phyloP scores from a whole-genome alignment of 2,329 filamentous ascomycete genomes.

The Neofusicoccum ribis region DNA sequence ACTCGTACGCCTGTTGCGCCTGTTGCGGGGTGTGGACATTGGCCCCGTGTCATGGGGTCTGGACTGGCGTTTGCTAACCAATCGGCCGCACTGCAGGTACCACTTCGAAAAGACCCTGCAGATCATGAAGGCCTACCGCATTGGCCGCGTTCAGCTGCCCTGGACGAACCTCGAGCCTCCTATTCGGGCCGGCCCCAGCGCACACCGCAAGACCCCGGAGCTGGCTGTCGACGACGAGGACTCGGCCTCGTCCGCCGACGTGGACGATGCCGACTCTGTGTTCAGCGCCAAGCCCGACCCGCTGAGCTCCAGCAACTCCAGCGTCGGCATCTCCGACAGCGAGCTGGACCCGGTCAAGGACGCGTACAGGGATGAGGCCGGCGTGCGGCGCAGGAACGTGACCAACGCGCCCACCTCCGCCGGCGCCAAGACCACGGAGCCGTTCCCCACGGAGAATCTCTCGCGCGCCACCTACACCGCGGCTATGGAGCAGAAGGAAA shows the following conservation, averaged over 20 bases:
- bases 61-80: not conserved
- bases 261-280: not conserved
- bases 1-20: not conserved
- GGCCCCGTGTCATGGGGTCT: not conserved
- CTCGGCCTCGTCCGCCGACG: not conserved
- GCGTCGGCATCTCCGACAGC: not conserved
- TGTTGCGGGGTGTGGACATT: not conserved
- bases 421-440: not conserved
- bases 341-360: not conserved
- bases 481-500: constrained; percentile 38
- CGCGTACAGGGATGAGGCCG: not conserved
- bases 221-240: not conserved
- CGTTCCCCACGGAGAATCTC: constrained; percentile 24
- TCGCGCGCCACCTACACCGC: constrained; percentile 35
- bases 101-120: constrained; percentile 56
- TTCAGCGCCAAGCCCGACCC: constrained; percentile 7
- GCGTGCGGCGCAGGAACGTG: not conserved
- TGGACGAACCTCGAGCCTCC: constrained; percentile 63
- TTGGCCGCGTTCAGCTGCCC: constrained; percentile 56
- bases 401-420: not conserved
- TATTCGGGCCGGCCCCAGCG: constrained; percentile 51
- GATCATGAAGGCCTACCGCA: constrained; percentile 61
- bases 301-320: constrained; percentile 12
- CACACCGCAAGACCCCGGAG: constrained; percentile 30
- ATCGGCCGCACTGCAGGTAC: constrained; percentile 48